Percentiles rank a stretch among this genome's conserved stretches.
phyloP scores from a whole-genome alignment of 2,329 filamentous ascomycete genomes.

The Diaporthe sp. region DNA sequence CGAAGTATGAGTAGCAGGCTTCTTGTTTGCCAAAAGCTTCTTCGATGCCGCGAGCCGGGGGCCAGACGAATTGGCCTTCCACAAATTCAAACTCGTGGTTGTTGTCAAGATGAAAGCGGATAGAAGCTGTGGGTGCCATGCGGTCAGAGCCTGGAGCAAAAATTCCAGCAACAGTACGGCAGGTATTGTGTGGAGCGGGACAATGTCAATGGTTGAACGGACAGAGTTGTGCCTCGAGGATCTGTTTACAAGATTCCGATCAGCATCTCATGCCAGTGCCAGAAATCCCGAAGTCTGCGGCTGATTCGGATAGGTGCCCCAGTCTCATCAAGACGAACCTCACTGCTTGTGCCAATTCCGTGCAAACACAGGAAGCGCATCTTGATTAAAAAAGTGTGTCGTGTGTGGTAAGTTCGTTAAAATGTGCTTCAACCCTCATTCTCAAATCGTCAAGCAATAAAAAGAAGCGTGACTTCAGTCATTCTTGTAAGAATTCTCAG shows the following conservation, averaged over 20 bases:
- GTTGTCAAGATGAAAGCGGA: not conserved
- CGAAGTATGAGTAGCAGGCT: not conserved
- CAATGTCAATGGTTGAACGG: not conserved
- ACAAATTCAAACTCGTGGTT: not conserved
- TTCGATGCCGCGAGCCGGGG: not conserved
- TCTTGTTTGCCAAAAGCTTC: not conserved
- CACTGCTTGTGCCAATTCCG: not conserved
- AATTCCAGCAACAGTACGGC: not conserved
- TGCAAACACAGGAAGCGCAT: conserved; percentile 6
- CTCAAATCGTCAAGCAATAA: too few relatives aligned
- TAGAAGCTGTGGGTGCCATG: not conserved
- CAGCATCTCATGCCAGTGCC: too few relatives aligned
- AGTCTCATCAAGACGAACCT: not conserved
- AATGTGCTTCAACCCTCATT: too few relatives aligned
- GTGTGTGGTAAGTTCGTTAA: too few relatives aligned
- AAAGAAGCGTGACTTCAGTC: too few relatives aligned
- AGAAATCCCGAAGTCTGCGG: too few relatives aligned
- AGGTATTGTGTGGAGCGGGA: too few relatives aligned
- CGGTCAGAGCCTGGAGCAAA: not conserved
- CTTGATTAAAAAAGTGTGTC: not conserved
- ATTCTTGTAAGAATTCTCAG: too few relatives aligned
- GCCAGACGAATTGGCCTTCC: not conserved
- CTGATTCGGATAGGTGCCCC: too few relatives aligned
- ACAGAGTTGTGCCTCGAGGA: not conserved
- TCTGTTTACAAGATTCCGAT: not conserved